These are phyloP conservation scores for Hortaea sp. DNA, from an alignment of 2,329 filamentous ascomycete species.

Conservation along the genomic window DNA sequence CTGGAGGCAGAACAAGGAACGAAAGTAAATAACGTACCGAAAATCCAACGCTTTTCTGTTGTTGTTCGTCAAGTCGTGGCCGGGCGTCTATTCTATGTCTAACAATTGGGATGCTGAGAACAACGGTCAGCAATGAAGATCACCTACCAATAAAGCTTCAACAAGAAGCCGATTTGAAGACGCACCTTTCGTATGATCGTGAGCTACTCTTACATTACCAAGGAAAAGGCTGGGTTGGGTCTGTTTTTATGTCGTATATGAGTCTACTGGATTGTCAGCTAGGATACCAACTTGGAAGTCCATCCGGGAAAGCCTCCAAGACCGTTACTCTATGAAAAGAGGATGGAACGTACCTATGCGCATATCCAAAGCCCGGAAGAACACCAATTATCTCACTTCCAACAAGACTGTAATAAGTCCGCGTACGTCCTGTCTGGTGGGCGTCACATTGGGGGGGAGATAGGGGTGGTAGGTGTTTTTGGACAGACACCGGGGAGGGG, in stretches of 20 bases:
- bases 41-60: background rate
- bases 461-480: background rate
- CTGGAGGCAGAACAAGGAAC: background rate
- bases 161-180: background rate
- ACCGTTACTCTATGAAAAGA: background rate
- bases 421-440: background rate
- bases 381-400: conserved; percentile 9
- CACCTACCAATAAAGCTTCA: background rate
- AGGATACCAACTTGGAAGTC: background rate
- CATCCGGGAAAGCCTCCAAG: background rate
- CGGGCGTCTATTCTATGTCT: conserved; percentile 25
- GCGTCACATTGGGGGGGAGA: conserved; percentile 11
- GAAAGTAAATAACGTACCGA: background rate
- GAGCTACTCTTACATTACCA: conserved; percentile 21
- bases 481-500: background rate
- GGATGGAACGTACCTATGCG: conserved; percentile 14
- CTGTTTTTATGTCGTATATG: conserved; percentile 15
- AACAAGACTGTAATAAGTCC: conserved; percentile 6
- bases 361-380: conserved; percentile 15
- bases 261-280: conserved; percentile 9
- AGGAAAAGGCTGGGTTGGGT: conserved; percentile 5
- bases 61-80: conserved; percentile 20
- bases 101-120: conserved; percentile 11
- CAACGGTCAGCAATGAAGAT: background rate
- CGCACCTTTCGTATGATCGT: conserved; percentile 11